These are phyloP conservation scores for Miamiensis avidus DNA, from an alignment of 169 alveolate genomes.

Conservation along the genomic window DNA sequence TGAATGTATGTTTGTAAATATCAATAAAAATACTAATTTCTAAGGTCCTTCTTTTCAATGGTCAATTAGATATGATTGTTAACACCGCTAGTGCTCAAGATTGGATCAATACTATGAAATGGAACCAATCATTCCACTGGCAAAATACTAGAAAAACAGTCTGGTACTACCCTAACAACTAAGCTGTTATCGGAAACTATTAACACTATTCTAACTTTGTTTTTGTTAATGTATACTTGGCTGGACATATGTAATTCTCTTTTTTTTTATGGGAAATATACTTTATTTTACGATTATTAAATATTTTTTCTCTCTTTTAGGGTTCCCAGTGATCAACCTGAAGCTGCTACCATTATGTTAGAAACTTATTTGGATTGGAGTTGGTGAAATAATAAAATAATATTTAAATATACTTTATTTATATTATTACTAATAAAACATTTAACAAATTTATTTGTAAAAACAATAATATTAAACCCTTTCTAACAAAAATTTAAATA, in stretches of 20 bases:
- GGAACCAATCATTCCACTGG: background rate
- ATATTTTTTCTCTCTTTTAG: background rate
- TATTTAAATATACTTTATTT: too few relatives aligned
- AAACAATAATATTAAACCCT: too few relatives aligned
- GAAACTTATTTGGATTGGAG: background rate
- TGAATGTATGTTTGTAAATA: too few relatives aligned
- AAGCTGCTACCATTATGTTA: background rate
- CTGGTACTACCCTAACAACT: background rate
- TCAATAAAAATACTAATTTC: too few relatives aligned
- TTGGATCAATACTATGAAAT: conserved; percentile 30
- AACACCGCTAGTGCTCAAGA: conserved; percentile 23
- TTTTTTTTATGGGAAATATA: too few relatives aligned
- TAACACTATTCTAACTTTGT: conserved; percentile 19
- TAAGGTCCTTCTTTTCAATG: conserved; percentile 17
- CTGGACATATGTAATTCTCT: conserved; percentile 13
- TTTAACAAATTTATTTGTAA: too few relatives aligned
- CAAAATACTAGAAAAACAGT: background rate
- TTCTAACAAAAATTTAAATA: too few relatives aligned
- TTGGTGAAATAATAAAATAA: too few relatives aligned
- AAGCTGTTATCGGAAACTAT: conserved; percentile 7
- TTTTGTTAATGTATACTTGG: conserved; percentile 21
- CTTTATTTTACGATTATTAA: too few relatives aligned
- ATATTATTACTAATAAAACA: too few relatives aligned
- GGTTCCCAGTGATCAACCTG: background rate
- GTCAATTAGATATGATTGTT: conserved; percentile 25